phyloP scores from a whole-genome alignment of 192 early-diverging fungal species.

The Backusella parvicylindrica region DNA sequence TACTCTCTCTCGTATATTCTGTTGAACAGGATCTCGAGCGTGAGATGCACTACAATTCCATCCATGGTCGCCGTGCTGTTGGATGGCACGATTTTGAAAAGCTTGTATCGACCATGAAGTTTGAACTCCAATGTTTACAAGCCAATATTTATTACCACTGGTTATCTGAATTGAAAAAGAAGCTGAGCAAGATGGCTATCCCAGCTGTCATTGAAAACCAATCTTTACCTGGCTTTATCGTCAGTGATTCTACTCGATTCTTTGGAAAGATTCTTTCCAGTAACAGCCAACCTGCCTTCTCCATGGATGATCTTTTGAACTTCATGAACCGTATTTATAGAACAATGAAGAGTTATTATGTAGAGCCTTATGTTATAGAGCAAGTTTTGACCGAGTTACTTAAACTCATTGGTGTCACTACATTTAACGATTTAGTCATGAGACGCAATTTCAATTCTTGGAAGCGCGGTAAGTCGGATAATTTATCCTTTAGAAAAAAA shows the following conservation, averaged over 20 bases:
- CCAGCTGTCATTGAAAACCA: constrained; percentile 96
- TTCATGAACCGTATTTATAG: constrained; percentile 93
- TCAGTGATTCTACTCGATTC: constrained; percentile 86
- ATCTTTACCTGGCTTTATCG: constrained; percentile 91
- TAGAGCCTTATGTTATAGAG: constrained; percentile 86
- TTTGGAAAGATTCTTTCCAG: constrained; percentile 86
- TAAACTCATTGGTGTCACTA: constrained; percentile 88
- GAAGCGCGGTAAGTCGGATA: constrained; percentile 73
- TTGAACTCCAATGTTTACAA: constrained; percentile 89
- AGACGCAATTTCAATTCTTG: constrained; percentile 98
- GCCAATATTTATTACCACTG: constrained; percentile 96
- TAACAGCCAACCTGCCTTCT: constrained; percentile 70
- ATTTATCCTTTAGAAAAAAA: neutral
- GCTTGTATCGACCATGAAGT: constrained; percentile 79
- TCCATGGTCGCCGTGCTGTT: constrained; percentile 47
- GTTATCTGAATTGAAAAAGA: constrained; percentile 96
- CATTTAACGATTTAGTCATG: constrained; percentile 98
- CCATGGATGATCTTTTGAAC: constrained; percentile 93
- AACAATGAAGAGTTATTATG: constrained; percentile 95
- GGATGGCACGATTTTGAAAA: constrained; percentile 76
- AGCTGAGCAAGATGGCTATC: constrained; percentile 90
- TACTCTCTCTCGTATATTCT: constrained; percentile 81
- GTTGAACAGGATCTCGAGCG: constrained; percentile 66
- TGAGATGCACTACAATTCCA: constrained; percentile 60
- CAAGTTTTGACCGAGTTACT: constrained; percentile 96